phyloP scores from a whole-genome alignment of 2,329 filamentous ascomycete species.

The Trichoderma sp. region DNA sequence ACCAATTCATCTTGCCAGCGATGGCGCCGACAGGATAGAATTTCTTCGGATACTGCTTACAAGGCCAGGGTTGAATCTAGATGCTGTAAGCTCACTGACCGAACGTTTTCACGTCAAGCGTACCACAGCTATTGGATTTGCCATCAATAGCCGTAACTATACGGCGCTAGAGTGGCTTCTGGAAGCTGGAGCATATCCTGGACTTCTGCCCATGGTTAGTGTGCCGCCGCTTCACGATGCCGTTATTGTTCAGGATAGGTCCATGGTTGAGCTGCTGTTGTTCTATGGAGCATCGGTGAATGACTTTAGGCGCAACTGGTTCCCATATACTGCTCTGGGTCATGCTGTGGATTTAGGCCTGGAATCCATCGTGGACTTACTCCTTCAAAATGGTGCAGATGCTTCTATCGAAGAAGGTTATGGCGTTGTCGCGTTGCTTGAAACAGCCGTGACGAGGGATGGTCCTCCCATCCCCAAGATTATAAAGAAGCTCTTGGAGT shows the following conservation, averaged over 20 bases:
- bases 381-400: slow-evolving; percentile 29
- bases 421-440: slow-evolving; percentile 21
- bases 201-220: slow-evolving; percentile 17
- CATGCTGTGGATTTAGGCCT: slow-evolving; percentile 24
- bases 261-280: slow-evolving; percentile 24
- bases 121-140: slow-evolving; percentile 18
- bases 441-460: slow-evolving; percentile 14
- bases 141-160: slow-evolving; percentile 20
- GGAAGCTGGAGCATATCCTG: slow-evolving; percentile 24
- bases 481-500: slow-evolving; percentile 24
- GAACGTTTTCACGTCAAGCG: not conserved
- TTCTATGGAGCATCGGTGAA: slow-evolving; percentile 24
- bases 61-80: slow-evolving; percentile 9
- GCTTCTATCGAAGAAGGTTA: slow-evolving; percentile 29
- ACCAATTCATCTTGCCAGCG: slow-evolving; percentile 21
- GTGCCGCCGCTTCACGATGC: slow-evolving; percentile 22
- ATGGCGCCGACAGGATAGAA: slow-evolving; percentile 12
- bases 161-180: slow-evolving; percentile 24
- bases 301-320: slow-evolving; percentile 6
- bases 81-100: not conserved
- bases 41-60: slow-evolving; percentile 21
- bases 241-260: not conserved
- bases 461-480: slow-evolving; percentile 11
- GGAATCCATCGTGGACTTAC: slow-evolving; percentile 25
- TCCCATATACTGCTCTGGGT: slow-evolving; percentile 25